phyloP scores from a whole-genome alignment of 441 rosid species.

The Theobroma grandiflorum region DNA sequence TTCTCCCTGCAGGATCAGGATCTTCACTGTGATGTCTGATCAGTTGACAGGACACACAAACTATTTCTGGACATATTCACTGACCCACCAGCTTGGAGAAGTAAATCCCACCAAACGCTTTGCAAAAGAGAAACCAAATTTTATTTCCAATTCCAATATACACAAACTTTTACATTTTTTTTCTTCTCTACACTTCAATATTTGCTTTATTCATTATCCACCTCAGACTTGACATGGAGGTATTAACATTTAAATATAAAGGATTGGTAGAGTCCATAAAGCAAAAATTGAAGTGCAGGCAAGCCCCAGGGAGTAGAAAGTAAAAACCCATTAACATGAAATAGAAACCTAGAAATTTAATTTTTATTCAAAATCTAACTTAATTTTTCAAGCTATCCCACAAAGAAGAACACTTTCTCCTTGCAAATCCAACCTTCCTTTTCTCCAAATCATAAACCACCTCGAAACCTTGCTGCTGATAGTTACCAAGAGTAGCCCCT shows the following conservation, averaged over 20 bases:
- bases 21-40: not conserved
- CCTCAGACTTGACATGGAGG: not conserved
- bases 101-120: not conserved
- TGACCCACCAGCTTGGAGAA: not conserved
- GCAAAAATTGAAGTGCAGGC: constrained; percentile 38
- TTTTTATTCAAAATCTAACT: not conserved
- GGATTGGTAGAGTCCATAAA: not conserved
- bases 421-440: constrained; percentile 79
- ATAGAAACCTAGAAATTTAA: not conserved
- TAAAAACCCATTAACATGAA: not conserved
- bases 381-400: constrained; percentile 73
- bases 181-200: constrained; percentile 30
- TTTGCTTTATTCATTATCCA: constrained; percentile 32
- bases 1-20: not conserved
- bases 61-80: not conserved
- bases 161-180: not conserved
- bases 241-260: constrained; percentile 28
- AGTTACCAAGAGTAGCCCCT: constrained; percentile 83
- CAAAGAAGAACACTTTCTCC: constrained; percentile 81
- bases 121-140: not conserved
- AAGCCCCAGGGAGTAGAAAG: not conserved
- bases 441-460: constrained; percentile 90
- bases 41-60: not conserved
- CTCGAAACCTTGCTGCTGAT: constrained; percentile 96
- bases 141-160: not conserved